Evolutionary conservation across 768 basidiomycete genomes (phyloP), one percentile per base, ranked within the genome.

Genomic region (Candolleomyces aberdarensis): DNA sequence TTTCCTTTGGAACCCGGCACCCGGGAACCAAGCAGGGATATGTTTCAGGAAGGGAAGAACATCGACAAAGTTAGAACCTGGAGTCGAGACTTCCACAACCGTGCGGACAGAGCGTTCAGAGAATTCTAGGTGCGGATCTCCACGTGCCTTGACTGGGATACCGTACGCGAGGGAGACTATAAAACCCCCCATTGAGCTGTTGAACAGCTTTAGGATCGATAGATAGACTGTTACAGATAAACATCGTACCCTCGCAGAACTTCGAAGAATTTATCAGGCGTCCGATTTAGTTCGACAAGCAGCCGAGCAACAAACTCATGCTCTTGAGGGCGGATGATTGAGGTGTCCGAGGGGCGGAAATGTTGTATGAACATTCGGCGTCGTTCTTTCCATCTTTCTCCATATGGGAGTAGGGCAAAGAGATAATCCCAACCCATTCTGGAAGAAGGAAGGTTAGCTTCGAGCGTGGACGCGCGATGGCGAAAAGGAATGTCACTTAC

Each of bases 351-450:
- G 1, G 69, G 64, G 56, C 77, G 74, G 61, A 82, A 77, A 57
- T 81, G 74, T 51, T 76, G 67, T 40, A 75, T 72, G 63, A 83
- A 80, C 10, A 75, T 53, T 15, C 75, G 71, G 10, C 82, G 74
- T 26, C 75, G 74, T 10, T 71, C 70, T 52, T 71, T 76, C 81
- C 82, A 82, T 36, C 52, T 48, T 41, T 72, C 68, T 20, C 76
- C 76, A 48, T 81, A 81, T 3, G 69, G 71, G 73, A 79, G 74
- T 41, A 75, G 64, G 1, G 71, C 70, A 54, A 81, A 72, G 50
- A 73, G 67, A 73, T 76, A 80, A 26, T 71, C 71, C 66, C 74
- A 77, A 3, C 78, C 78, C 69, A 80, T 77, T 32, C 81, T 80
- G 54, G n/a, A 17, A 3, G 20, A 56, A 56, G 36, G 36, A 36